Evolutionary conservation across 78 protist genomes (phyloP), one percentile per base, ranked within the genome.

Genomic region (Polysphondylium violaceum): DNA sequence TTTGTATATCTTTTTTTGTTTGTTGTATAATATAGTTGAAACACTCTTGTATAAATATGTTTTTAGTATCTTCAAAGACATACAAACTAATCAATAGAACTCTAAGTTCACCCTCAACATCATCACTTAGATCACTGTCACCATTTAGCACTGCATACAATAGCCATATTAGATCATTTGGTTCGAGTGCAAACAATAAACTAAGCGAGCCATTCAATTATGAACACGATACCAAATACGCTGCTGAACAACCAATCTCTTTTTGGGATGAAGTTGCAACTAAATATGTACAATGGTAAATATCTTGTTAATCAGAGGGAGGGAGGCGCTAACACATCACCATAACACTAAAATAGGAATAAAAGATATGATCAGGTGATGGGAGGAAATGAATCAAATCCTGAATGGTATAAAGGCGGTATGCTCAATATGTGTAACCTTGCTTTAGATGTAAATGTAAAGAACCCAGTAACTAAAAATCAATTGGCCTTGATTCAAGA

Each of bases 181-280:
- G n/a, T n/a, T n/a, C n/a, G n/a, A n/a, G n/a, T n/a, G n/a, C n/a
- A n/a, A n/a, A n/a, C n/a, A n/a, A n/a, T n/a, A 27, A 60, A 60
- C 5, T 68, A 41, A 68, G 75, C 41, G 75, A 68, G 25, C 75
- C 75, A n/a, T 68, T 68, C 33, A 72, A 51, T 47, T 79, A 79
- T 67, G 51, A 79, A 53, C 16, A 50, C 25, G 88, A 79, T 44
- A 40, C 19, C 53, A 69, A 79, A 9, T 25, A 79, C 14, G 43
- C 88, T 21, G 12, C 29, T 17, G 12, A 47, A 8, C 53, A 79
- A n/a, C 72, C 53, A 38, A 25, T 33, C 0, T 7, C 50, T 7
- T 79, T 41, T 79, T 79, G 88, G 88, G 68, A 67, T 67, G 88
- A 79, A 0, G 35, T 51, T 19, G 76, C 88, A 43, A 31, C 75